A percentile compares a stretch with the other conserved stretches of the same genome.
Evolutionary conservation across 202 grass and related monocot genomes (phyloP).

Genomic region (Zoysia matrella): DNA sequence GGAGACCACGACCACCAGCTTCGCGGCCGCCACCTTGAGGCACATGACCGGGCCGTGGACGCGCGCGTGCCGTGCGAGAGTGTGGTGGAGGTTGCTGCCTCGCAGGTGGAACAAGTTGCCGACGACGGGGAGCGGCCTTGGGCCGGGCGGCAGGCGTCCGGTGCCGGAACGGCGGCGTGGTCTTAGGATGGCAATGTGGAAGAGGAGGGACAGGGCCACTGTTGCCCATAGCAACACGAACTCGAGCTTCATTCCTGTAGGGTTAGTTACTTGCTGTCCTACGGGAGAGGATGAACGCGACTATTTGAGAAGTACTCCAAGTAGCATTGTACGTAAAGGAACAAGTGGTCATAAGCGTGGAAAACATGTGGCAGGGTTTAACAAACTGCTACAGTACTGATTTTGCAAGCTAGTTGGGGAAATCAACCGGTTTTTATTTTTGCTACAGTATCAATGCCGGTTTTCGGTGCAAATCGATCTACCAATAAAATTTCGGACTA

Average conservation of each 20-base stretch:
- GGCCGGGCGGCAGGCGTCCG: slow-evolving; percentile 1
- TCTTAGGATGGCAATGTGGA: neutral
- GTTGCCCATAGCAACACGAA: slow-evolving; percentile 1
- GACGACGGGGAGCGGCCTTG: slow-evolving; percentile 37
- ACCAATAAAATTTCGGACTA: too few relatives aligned
- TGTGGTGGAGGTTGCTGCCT: slow-evolving; percentile 31
- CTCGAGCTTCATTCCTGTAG: neutral
- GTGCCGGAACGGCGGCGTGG: neutral
- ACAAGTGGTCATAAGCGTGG: too few relatives aligned
- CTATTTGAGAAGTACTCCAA: too few relatives aligned
- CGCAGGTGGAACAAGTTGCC: slow-evolving; percentile 43
- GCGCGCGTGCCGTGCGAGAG: slow-evolving; percentile 29
- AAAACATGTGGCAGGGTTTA: too few relatives aligned
- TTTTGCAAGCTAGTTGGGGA: too few relatives aligned
- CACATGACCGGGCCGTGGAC: slow-evolving; percentile 38
- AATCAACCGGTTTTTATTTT: too few relatives aligned
- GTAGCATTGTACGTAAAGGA: too few relatives aligned
- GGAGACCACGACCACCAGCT: slow-evolving; percentile 25
- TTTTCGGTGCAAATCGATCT: too few relatives aligned
- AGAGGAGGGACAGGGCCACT: slow-evolving; percentile 29
- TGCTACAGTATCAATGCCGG: too few relatives aligned
- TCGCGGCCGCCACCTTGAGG: slow-evolving; percentile 34
- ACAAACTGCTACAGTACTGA: too few relatives aligned
- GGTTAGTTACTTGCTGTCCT: too few relatives aligned
- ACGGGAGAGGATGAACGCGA: too few relatives aligned